Evolutionary conservation across 768 basidiomycete species (phyloP).

Genomic region (Mycena venus): DNA sequence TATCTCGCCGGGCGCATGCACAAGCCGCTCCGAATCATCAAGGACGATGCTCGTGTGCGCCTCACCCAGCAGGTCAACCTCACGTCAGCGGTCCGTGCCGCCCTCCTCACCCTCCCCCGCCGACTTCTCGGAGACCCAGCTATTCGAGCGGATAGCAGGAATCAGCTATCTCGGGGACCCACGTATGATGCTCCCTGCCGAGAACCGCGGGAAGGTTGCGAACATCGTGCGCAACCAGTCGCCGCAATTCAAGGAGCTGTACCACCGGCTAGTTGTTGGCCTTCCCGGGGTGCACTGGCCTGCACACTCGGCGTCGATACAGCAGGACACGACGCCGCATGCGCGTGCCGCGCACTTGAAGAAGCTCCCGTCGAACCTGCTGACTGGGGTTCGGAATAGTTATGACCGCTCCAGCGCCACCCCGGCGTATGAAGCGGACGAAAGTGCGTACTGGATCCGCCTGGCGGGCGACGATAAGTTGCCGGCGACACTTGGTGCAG

Average conservation of each 20-base stretch:
- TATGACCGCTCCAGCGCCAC: conserved; percentile 56
- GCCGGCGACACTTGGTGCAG: conserved; percentile 63
- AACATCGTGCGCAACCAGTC: conserved; percentile 92
- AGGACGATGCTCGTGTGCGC: conserved; percentile 92
- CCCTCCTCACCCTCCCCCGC: conserved; percentile 88
- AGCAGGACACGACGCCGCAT: conserved; percentile 81
- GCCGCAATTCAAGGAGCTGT: conserved; percentile 89
- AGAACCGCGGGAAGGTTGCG: conserved; percentile 93
- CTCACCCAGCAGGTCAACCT: conserved; percentile 96
- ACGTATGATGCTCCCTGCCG: conserved; percentile 93
- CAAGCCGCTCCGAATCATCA: conserved; percentile 94
- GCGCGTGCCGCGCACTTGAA: conserved; percentile 80
- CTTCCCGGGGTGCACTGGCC: conserved; percentile 88
- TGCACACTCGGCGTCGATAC: conserved; percentile 59
- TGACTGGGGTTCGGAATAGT: conserved; percentile 65
- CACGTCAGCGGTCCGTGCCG: conserved; percentile 89
- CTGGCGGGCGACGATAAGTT: conserved; percentile 76
- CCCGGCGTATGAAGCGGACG: conserved; percentile 68
- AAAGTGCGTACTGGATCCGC: conserved; percentile 80
- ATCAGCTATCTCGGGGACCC: conserved; percentile 93
- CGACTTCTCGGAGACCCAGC: conserved; percentile 83
- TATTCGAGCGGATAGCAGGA: conserved; percentile 89
- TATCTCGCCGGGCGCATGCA: conserved; percentile 98
- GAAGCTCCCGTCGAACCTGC: conserved; percentile 82
- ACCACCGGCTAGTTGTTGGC: conserved; percentile 82